Percentiles rank a stretch among this genome's conserved stretches.
These are phyloP conservation scores for Ilyonectria mors-panacis DNA, from an alignment of 2,329 filamentous ascomycete genomes.

Conservation along the genomic window DNA sequence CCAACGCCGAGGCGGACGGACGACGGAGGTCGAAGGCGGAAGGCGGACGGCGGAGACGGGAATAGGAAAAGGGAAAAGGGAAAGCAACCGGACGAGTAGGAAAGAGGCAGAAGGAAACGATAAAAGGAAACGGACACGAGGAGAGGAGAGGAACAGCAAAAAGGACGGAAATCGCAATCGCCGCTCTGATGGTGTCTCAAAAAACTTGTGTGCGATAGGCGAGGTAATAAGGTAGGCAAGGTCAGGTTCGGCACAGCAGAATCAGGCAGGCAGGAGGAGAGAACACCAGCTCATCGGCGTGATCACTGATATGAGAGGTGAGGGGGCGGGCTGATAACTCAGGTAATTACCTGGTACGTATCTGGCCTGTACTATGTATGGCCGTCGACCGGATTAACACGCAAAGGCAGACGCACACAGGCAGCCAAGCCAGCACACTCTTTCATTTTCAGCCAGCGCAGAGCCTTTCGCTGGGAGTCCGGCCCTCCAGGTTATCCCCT, in stretches of 20 bases:
- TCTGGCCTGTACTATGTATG: conserved; percentile 3
- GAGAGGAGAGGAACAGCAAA: conserved; percentile 41
- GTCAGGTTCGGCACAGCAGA: conserved; percentile 3
- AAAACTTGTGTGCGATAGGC: conserved; percentile 32
- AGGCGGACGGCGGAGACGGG: conserved; percentile 1
- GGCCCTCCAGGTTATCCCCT: neutral
- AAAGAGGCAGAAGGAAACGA: conserved; percentile 37
- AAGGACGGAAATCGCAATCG: conserved; percentile 41
- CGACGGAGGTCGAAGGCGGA: conserved; percentile 5
- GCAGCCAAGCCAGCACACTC: neutral
- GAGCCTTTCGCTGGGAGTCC: neutral
- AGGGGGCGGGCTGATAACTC: conserved; percentile 16
- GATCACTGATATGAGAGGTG: conserved; percentile 8
- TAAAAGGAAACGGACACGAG: conserved; percentile 43
- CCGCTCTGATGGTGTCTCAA: conserved; percentile 38
- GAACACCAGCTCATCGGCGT: conserved; percentile 10
- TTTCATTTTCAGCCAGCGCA: conserved; percentile 8
- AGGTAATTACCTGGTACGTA: conserved; percentile 11
- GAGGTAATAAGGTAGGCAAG: conserved; percentile 25
- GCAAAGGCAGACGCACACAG: neutral
- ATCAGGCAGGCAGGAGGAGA: conserved; percentile 12
- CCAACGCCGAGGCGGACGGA: conserved; percentile 23
- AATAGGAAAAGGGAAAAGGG: conserved; percentile 19
- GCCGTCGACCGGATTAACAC: conserved; percentile 7
- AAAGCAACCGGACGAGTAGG: conserved; percentile 28